Percentiles rank a stretch among this genome's conserved stretches.
Evolutionary conservation across 768 basidiomycete species (phyloP).

Genomic region (Cyclocybe cylindracea): DNA sequence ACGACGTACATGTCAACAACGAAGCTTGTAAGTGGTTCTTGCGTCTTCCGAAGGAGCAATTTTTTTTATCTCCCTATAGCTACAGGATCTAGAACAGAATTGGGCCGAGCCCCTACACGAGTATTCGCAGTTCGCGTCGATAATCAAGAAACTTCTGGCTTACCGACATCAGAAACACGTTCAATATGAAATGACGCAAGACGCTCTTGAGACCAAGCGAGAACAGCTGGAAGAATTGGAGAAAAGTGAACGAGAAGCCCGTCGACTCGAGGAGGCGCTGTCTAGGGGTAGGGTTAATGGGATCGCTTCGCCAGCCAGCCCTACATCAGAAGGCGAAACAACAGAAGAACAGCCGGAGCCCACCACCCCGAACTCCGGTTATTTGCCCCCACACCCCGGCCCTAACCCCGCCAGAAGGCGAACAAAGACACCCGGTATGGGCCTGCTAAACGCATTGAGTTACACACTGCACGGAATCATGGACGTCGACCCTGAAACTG

Average conservation of each 20-base stretch:
- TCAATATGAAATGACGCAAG: constrained; percentile 97
- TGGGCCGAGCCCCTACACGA: constrained; percentile 97
- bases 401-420: constrained; percentile 62
- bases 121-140: constrained; percentile 90
- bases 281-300: constrained; percentile 47
- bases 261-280: constrained; percentile 86
- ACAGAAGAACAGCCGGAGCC: constrained; percentile 39
- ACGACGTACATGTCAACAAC: constrained; percentile 92
- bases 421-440: constrained; percentile 74
- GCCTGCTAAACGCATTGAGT: constrained; percentile 85
- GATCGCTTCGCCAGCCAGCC: constrained; percentile 22
- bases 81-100: constrained; percentile 91
- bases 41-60: background rate
- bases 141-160: constrained; percentile 91
- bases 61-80: constrained; percentile 40
- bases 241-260: constrained; percentile 89
- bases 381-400: constrained; percentile 79
- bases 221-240: constrained; percentile 88
- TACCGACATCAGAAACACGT: constrained; percentile 99
- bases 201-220: constrained; percentile 80
- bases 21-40: constrained; percentile 62
- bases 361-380: constrained; percentile 40
- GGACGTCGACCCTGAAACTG: constrained; percentile 97
- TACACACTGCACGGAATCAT: constrained; percentile 98
- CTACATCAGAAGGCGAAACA: constrained; percentile 28